Percentiles rank a stretch among this genome's conserved stretches.
These are phyloP conservation scores for Symbiodinium natans DNA, from an alignment of 73 alveolate genomes.

Conservation along the genomic window DNA sequence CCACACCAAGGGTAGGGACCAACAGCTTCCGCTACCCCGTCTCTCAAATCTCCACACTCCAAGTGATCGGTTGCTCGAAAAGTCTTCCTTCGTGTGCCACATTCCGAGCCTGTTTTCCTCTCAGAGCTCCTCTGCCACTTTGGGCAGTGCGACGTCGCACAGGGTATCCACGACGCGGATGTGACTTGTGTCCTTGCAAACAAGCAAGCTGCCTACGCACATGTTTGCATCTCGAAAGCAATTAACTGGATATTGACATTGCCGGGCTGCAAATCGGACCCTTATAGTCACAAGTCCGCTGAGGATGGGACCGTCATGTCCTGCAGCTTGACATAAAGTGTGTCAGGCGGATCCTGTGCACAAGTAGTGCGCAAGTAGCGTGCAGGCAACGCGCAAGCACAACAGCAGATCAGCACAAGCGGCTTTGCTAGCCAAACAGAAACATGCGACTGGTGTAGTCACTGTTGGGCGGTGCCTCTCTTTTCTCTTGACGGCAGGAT, in stretches of 20 bases:
- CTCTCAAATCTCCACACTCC: too few species aligned
- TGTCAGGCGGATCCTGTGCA: background rate
- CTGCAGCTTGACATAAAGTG: background rate
- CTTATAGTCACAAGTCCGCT: background rate
- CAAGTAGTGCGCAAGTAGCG: background rate
- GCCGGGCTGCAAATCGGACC: too few species aligned
- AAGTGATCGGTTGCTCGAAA: too few species aligned
- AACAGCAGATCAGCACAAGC: too few species aligned
- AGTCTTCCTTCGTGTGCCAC: background rate
- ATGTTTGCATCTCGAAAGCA: too few species aligned
- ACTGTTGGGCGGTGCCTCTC: too few species aligned
- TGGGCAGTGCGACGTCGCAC: background rate
- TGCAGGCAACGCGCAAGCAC: too few species aligned
- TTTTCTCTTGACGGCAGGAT: background rate
- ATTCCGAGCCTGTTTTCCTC: background rate
- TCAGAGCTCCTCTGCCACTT: slow-evolving; percentile 8
- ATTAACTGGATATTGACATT: too few species aligned
- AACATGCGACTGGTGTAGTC: background rate
- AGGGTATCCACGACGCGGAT: background rate
- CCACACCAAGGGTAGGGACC: too few species aligned
- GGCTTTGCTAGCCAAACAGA: background rate
- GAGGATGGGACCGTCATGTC: background rate
- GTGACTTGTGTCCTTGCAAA: background rate
- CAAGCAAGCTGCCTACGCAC: too few species aligned
- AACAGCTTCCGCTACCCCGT: too few species aligned